Evolutionary conservation across 768 basidiomycete genomes (phyloP).

Genomic region (Pleurotus cornucopiae): DNA sequence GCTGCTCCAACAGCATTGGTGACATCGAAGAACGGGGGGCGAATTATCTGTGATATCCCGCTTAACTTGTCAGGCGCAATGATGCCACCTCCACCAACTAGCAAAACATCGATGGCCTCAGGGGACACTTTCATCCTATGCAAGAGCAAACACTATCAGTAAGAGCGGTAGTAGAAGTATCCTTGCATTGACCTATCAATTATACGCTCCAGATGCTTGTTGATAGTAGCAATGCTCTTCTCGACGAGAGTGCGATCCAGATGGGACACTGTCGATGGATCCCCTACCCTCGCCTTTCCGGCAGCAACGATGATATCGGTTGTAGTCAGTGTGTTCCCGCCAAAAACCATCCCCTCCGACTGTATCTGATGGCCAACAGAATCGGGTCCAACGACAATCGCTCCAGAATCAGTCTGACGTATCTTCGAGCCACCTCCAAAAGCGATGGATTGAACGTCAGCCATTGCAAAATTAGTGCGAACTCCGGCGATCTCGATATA

Average conservation of each 20-base stretch:
- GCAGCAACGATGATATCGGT: constrained; percentile 52
- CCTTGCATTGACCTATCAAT: neutral
- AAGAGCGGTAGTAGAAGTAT: neutral
- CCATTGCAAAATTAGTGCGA: constrained; percentile 57
- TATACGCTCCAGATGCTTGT: constrained; percentile 22
- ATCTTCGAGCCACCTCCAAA: constrained; percentile 63
- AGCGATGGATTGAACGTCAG: constrained; percentile 53
- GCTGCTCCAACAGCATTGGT: constrained; percentile 54
- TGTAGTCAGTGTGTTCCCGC: constrained; percentile 52
- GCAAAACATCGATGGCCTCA: constrained; percentile 50
- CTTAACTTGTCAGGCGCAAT: constrained; percentile 45
- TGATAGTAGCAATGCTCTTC: constrained; percentile 14
- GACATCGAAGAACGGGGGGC: constrained; percentile 35
- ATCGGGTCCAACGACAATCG: constrained; percentile 56
- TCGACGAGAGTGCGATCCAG: constrained; percentile 13
- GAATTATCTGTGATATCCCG: constrained; percentile 40
- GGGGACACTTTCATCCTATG: constrained; percentile 45
- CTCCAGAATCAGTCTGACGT: constrained; percentile 26
- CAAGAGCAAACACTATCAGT: neutral
- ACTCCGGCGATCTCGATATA: constrained; percentile 59
- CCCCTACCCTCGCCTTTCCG: constrained; percentile 16
- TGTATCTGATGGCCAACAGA: constrained; percentile 51
- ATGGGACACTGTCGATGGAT: constrained; percentile 11
- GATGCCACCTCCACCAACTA: constrained; percentile 66
- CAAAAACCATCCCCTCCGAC: constrained; percentile 48